A percentile compares a stretch with the other conserved stretches of the same genome.
phyloP scores from a whole-genome alignment of 2,329 filamentous ascomycete species.

The Cercospora janseana region DNA sequence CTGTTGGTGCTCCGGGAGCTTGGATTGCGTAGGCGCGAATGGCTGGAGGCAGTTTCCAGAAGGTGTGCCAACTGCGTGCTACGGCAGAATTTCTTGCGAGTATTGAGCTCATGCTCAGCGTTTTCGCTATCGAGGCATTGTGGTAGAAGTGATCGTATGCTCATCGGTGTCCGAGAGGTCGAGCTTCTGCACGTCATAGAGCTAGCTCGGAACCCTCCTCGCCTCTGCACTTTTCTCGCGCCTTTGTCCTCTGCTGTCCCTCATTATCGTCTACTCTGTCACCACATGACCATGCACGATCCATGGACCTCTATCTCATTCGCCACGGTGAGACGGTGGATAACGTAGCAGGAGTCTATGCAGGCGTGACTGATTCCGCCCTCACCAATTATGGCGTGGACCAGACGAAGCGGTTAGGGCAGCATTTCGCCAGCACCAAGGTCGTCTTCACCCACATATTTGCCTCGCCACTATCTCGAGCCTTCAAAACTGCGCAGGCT shows the following conservation, averaged over 20 bases:
- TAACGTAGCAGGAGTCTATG: slow-evolving; percentile 74
- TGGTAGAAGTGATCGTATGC: not conserved
- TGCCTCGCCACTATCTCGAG: slow-evolving; percentile 74
- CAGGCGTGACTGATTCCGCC: slow-evolving; percentile 75
- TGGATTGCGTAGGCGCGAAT: slow-evolving; percentile 66
- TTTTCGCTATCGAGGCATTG: not conserved
- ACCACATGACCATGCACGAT: not conserved
- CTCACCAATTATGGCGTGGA: slow-evolving; percentile 79
- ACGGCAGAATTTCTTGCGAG: slow-evolving; percentile 10
- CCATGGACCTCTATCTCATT: slow-evolving; percentile 13
- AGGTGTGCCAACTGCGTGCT: slow-evolving; percentile 2
- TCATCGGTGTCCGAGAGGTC: not conserved
- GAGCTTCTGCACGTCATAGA: slow-evolving; percentile 3
- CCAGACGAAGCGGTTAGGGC: slow-evolving; percentile 70
- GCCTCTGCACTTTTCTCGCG: slow-evolving; percentile 1
- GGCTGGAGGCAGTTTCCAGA: not conserved
- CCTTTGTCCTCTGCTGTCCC: not conserved
- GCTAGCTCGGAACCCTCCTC: not conserved
- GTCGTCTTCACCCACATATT: slow-evolving; percentile 70
- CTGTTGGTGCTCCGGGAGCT: slow-evolving; percentile 69
- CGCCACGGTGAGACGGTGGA: slow-evolving; percentile 79
- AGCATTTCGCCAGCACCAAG: slow-evolving; percentile 62
- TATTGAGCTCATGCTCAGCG: slow-evolving; percentile 25
- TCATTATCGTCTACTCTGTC: not conserved
- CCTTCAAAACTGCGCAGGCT: slow-evolving; percentile 67